Base-by-base conservation (phyloP, 1,284 basidiomycete genomes). In the Puccinia triticina region DNA sequence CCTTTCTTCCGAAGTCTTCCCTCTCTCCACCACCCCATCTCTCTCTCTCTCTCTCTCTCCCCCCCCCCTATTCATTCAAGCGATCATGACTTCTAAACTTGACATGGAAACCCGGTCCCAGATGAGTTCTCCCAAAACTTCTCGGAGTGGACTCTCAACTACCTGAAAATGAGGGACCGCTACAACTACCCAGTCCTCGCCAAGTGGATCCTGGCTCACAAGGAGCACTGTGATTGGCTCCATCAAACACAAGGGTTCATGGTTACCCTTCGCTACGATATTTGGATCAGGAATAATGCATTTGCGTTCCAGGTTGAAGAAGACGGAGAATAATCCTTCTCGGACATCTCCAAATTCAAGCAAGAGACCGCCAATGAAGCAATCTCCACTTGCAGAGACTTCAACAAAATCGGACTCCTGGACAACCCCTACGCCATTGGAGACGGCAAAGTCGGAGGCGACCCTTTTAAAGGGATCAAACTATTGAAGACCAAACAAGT, bases 351-450 rank as follows among this genome's bases (percentile, higher is more conserved):
- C 12, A 23, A 26, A 8, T 18, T 12, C 10, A 46, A 23, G 34
- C 12, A 26, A 2, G 40, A 72, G 1, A 10, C n/a, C 2, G 69
- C 32, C 0, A 1, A 32, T 4, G 16, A 53, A 14, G 26, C 46
- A 1, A 32, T 8, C 12, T 4, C 43, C 26, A 26, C 50, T 11
- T 23, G 46, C 4, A 50, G 26, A 26, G 10, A 4, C 4, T 26
- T 2, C 2, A 40, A 23, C 2, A 32, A 72, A n/a, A 3, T 72
- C 14, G 26, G 21, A 1, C 32, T 48, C 29, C 3, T 8, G 2
- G 46, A 72, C 29, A 72, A 72, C 32, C 69, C 69, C 1, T 72
- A 72, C 69, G 16, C n/a, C 4, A 16, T 29, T 2, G 69, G 69
- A 0, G 69, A 46, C 0, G 26, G 2, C 12, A 72, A 32, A 32